phyloP scores from a whole-genome alignment of 768 basidiomycete genomes.

The Vararia minispora region DNA sequence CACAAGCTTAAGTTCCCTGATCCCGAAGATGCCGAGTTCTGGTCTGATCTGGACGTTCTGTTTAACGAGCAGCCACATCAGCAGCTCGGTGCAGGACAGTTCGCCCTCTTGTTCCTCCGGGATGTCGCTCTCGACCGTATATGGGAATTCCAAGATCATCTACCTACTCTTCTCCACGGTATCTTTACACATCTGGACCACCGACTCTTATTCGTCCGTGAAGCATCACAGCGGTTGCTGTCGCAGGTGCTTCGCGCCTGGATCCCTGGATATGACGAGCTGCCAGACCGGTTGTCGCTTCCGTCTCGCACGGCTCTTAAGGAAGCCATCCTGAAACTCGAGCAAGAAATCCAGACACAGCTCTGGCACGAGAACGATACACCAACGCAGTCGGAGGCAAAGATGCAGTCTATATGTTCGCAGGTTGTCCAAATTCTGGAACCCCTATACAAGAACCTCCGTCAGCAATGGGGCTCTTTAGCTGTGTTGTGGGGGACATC shows the following conservation, averaged over 20 bases:
- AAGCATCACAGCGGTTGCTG: slow-evolving; percentile 65
- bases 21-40: slow-evolving; percentile 59
- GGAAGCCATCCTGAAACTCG: slow-evolving; percentile 39
- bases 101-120: slow-evolving; percentile 76
- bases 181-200: slow-evolving; percentile 80
- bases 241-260: slow-evolving; percentile 80
- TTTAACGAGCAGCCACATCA: slow-evolving; percentile 65
- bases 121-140: slow-evolving; percentile 66
- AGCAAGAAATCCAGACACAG: slow-evolving; percentile 41
- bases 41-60: slow-evolving; percentile 69
- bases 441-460: slow-evolving; percentile 57
- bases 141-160: slow-evolving; percentile 60
- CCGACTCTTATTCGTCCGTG: slow-evolving; percentile 54
- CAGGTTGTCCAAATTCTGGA: slow-evolving; percentile 57
- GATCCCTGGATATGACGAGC: slow-evolving; percentile 64
- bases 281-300: slow-evolving; percentile 45
- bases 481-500: slow-evolving; percentile 79
- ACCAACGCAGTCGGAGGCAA: slow-evolving; percentile 41
- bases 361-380: slow-evolving; percentile 70
- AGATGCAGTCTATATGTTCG: slow-evolving; percentile 59
- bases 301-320: slow-evolving; percentile 40
- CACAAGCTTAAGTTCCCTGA: slow-evolving; percentile 54
- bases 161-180: slow-evolving; percentile 69
- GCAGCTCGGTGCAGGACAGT: slow-evolving; percentile 73
- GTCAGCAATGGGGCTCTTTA: slow-evolving; percentile 68